A percentile compares a stretch with the other conserved stretches of the same genome.
Conservation (phyloP, 2,329 filamentous ascomycete genomes). For the Aureobasidium namibiae region DNA sequence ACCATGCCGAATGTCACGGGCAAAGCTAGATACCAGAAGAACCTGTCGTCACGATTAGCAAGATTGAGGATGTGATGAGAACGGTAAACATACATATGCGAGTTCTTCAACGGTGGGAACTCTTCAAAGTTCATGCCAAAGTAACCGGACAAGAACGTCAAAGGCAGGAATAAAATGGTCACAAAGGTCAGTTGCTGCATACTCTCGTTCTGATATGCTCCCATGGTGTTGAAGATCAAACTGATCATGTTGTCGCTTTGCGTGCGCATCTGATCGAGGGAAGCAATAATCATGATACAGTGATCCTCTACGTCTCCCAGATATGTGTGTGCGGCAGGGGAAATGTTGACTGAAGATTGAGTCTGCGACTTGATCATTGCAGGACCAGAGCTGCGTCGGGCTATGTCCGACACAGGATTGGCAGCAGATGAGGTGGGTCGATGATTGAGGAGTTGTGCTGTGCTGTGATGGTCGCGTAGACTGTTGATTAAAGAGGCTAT, state of each 20-base stretch:
- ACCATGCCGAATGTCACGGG: conserved; percentile 3
- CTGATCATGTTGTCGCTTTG: conserved; percentile 71
- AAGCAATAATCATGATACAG: conserved; percentile 71
- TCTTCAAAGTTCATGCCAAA: conserved; percentile 55
- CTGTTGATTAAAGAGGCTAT: conserved; percentile 74
- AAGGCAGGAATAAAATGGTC: conserved; percentile 79
- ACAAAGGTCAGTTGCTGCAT: conserved; percentile 84
- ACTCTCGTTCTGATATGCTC: conserved; percentile 79
- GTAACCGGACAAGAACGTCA: conserved; percentile 75
- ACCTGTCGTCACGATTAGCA: not conserved
- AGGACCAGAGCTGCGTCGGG: not conserved
- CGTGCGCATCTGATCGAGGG: conserved; percentile 69
- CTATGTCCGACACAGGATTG: conserved; percentile 27
- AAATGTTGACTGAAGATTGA: conserved; percentile 59
- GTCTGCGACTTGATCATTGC: not conserved
- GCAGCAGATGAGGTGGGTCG: not conserved
- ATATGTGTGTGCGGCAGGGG: conserved; percentile 73
- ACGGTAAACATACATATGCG: not conserved
- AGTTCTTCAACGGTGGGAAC: conserved; percentile 20
- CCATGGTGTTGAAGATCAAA: conserved; percentile 89
- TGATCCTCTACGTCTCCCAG: conserved; percentile 85
- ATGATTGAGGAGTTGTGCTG: not conserved
- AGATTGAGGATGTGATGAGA: no score
- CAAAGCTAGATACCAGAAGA: conserved; percentile 4
- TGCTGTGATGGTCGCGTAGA: conserved; percentile 62